These are phyloP conservation scores for Typha latifolia DNA, from an alignment of 176 grass and related monocot species.

Conservation along the genomic window DNA sequence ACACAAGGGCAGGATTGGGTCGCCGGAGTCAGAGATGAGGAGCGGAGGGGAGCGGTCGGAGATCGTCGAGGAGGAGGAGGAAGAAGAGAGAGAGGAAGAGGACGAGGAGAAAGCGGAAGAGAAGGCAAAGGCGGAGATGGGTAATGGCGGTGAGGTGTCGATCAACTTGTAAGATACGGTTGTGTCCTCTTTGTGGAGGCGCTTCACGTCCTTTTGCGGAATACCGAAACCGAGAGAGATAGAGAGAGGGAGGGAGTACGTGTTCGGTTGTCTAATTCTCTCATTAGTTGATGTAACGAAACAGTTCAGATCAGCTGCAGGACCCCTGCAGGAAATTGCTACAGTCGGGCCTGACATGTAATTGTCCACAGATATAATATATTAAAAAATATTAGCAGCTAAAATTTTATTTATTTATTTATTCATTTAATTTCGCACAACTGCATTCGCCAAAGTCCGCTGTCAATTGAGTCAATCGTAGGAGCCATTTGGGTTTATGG, in stretches of 20 bases:
- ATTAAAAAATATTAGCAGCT: too few species aligned
- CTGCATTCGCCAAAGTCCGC: too few species aligned
- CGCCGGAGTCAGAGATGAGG: background rate
- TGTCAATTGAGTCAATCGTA: too few species aligned
- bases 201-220: background rate
- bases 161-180: background rate
- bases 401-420: too few species aligned
- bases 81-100: background rate
- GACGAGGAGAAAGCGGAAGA: background rate
- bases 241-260: background rate
- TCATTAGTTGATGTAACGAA: too few species aligned
- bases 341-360: too few species aligned
- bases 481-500: too few species aligned
- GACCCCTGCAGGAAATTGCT: too few species aligned
- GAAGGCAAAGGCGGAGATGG: background rate
- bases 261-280: too few species aligned
- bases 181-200: background rate
- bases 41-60: conserved; percentile 1
- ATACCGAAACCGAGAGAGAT: background rate
- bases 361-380: too few species aligned
- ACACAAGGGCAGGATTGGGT: background rate
- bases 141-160: background rate
- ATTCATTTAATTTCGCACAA: too few species aligned
- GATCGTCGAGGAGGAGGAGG: background rate
- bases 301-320: too few species aligned